Evolutionary conservation across 2,329 filamentous ascomycete genomes (phyloP).

Genomic region (Colletotrichum paranaense): DNA sequence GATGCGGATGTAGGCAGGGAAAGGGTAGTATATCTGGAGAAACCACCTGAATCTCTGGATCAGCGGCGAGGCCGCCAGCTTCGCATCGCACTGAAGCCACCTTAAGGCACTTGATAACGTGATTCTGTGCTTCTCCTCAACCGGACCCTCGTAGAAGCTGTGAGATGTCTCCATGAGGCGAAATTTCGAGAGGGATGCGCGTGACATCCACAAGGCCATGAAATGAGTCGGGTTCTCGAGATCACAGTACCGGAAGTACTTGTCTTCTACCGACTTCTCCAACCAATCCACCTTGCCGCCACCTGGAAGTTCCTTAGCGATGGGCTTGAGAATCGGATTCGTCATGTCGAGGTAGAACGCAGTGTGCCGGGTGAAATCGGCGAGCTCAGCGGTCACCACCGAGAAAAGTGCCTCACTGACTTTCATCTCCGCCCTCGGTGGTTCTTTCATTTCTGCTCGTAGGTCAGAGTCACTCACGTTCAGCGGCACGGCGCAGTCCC

Average conservation of each 20-base stretch:
- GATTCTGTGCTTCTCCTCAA: neutral
- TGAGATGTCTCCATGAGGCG: neutral
- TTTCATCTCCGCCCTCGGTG: constrained; percentile 41
- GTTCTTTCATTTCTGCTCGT: constrained; percentile 50
- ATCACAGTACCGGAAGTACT: neutral
- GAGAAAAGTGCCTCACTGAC: constrained; percentile 47
- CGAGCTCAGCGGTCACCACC: neutral
- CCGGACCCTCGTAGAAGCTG: neutral
- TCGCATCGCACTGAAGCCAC: neutral
- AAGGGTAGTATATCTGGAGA: constrained; percentile 49
- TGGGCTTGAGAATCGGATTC: neutral
- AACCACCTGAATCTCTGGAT: constrained; percentile 52
- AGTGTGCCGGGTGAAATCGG: neutral
- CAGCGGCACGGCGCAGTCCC: constrained; percentile 55
- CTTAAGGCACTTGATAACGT: neutral
- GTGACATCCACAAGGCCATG: neutral
- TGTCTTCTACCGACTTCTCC: neutral
- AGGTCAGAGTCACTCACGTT: constrained; percentile 61
- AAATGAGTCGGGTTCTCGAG: neutral
- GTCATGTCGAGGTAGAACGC: neutral
- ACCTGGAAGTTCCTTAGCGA: neutral
- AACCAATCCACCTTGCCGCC: neutral
- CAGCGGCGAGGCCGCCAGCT: neutral
- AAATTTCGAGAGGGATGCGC: neutral
- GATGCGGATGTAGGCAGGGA: constrained; percentile 54